Conservation (phyloP, 257 asterid genomes). For the Nicotiana sylvestris region DNA sequence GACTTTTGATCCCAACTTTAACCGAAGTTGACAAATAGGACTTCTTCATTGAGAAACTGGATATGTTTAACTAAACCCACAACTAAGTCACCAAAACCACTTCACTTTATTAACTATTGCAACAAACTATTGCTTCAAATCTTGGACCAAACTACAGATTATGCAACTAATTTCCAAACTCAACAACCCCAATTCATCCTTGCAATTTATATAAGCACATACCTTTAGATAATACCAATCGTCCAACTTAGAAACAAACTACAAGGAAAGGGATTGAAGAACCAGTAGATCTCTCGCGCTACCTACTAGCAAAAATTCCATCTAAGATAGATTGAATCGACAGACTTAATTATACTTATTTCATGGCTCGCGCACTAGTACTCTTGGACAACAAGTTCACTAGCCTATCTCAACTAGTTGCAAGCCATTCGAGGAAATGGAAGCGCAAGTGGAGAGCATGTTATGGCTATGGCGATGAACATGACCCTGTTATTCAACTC, state of each 20-base stretch:
- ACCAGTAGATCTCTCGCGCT: too few species aligned
- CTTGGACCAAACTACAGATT: background rate
- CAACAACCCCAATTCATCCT: constrained; percentile 20
- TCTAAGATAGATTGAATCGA: background rate
- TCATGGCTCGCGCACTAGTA: constrained; percentile 42
- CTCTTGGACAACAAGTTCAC: constrained; percentile 23
- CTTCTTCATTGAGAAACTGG: background rate
- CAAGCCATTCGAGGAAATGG: constrained; percentile 46
- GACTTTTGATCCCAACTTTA: background rate
- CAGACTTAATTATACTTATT: constrained; percentile 2
- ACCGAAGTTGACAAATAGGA: background rate
- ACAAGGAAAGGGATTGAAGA: too few species aligned
- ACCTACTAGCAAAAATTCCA: background rate
- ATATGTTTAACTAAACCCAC: constrained; percentile 4
- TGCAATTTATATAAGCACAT: background rate
- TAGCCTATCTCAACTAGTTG: constrained; percentile 20
- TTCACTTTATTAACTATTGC: background rate
- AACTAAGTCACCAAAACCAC: background rate
- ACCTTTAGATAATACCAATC: background rate
- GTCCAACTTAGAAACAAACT: too few species aligned
- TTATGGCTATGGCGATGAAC: constrained; percentile 31
- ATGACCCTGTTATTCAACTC: constrained; percentile 72
- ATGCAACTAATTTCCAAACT: constrained; percentile 30
- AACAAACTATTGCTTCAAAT: background rate
- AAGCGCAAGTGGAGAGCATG: constrained; percentile 47